A percentile compares a stretch with the other conserved stretches of the same genome.
These are phyloP conservation scores for Schizophyllum amplum DNA, from an alignment of 1,284 basidiomycete genomes.

Conservation along the genomic window DNA sequence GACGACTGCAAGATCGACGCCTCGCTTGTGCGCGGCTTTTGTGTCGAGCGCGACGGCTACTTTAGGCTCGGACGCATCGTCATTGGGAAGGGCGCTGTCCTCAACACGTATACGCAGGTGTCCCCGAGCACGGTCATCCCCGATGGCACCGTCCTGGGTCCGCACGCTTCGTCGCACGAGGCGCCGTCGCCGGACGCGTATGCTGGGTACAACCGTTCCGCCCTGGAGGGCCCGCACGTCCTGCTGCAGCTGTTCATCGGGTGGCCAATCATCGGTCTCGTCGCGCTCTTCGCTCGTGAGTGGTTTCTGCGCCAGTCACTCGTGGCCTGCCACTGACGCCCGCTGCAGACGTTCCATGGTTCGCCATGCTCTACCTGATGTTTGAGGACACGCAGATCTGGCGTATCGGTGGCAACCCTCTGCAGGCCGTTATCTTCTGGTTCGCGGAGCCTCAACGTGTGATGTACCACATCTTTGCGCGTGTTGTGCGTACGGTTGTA, in stretches of 20 bases:
- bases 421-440: constrained; percentile 35
- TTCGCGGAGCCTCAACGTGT: constrained; percentile 33
- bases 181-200: constrained; percentile 26
- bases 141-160: constrained; percentile 31
- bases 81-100: constrained; percentile 28
- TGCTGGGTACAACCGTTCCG: constrained; percentile 30
- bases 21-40: constrained; percentile 33
- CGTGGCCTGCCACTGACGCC: not conserved
- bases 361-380: constrained; percentile 30
- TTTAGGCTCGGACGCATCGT: constrained; percentile 32
- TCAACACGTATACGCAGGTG: constrained; percentile 37
- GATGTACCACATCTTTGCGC: constrained; percentile 29
- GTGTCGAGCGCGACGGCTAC: constrained; percentile 35
- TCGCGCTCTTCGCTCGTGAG: constrained; percentile 16
- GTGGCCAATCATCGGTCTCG: constrained; percentile 27
- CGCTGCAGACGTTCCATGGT: constrained; percentile 32
- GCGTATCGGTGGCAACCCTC: constrained; percentile 19
- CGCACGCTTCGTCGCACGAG: constrained; percentile 35
- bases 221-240: constrained; percentile 23
- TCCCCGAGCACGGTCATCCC: constrained; percentile 31
- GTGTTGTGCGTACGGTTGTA: constrained; percentile 28
- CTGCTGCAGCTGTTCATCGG: constrained; percentile 27
- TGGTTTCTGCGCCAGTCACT: not conserved
- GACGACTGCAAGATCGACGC: constrained; percentile 35
- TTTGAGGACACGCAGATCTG: constrained; percentile 22